Percentiles rank a stretch among this genome's conserved stretches.
These are phyloP conservation scores for Usnea hakonensis DNA, from an alignment of 495 filamentous ascomycete species.

Conservation along the genomic window DNA sequence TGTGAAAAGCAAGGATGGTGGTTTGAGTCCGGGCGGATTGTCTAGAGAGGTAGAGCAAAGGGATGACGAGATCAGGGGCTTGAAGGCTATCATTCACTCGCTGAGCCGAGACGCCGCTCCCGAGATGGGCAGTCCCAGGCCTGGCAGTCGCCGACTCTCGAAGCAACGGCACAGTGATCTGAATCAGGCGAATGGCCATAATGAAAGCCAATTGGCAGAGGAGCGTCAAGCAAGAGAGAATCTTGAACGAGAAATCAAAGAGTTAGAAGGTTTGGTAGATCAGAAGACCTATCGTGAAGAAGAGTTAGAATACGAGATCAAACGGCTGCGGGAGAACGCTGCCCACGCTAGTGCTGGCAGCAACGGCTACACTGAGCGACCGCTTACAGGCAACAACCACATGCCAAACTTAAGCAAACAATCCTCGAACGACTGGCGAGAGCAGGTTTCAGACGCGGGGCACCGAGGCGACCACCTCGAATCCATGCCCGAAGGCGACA, in stretches of 20 bases:
- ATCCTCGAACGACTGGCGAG: slow-evolving; percentile 19
- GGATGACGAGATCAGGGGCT: slow-evolving; percentile 91
- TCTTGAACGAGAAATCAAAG: slow-evolving; percentile 70
- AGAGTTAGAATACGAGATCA: slow-evolving; percentile 81
- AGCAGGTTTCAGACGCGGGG: neutral
- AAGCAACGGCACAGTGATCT: slow-evolving; percentile 36
- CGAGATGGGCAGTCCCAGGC: slow-evolving; percentile 29
- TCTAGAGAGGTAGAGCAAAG: slow-evolving; percentile 79
- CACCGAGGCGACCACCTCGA: slow-evolving; percentile 5
- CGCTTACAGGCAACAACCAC: slow-evolving; percentile 24
- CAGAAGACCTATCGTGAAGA: slow-evolving; percentile 71
- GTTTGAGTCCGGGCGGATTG: slow-evolving; percentile 41
- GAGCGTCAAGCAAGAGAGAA: slow-evolving; percentile 50
- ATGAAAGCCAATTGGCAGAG: slow-evolving; percentile 46
- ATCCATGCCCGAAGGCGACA: slow-evolving; percentile 37
- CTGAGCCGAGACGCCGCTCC: slow-evolving; percentile 65
- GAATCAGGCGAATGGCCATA: slow-evolving; percentile 30
- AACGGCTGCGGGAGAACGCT: slow-evolving; percentile 42
- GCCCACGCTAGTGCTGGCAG: slow-evolving; percentile 46
- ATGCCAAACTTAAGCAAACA: slow-evolving; percentile 22
- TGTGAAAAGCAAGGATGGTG: slow-evolving; percentile 45
- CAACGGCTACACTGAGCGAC: slow-evolving; percentile 34
- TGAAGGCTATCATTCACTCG: slow-evolving; percentile 97
- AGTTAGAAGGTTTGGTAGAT: slow-evolving; percentile 62
- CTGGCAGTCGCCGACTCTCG: slow-evolving; percentile 30